Conservation (phyloP, 208 protist genomes). For the Trypanosoma melophagium region DNA sequence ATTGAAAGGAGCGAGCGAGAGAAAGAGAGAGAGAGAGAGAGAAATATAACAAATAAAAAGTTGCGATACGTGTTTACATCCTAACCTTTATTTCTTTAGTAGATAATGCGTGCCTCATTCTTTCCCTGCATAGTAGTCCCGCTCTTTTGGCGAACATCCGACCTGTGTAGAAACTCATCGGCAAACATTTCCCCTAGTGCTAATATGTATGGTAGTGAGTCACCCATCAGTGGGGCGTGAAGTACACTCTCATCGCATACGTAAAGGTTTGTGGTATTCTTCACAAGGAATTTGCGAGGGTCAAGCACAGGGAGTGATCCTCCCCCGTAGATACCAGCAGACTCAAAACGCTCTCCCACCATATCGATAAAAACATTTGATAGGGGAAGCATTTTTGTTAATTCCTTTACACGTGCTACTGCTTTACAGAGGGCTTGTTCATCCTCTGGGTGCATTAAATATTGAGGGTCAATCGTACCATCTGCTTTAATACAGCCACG, state of each 20-base stretch:
- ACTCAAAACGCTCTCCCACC: conserved; percentile 57
- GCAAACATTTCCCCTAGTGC: conserved; percentile 63
- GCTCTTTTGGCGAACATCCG: conserved; percentile 40
- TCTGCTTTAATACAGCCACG: conserved; percentile 52
- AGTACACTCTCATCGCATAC: conserved; percentile 77
- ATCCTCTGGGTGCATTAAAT: conserved; percentile 56
- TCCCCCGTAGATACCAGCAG: conserved; percentile 69
- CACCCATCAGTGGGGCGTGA: conserved; percentile 45
- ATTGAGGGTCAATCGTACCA: conserved; percentile 66
- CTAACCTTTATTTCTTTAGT: conserved; percentile 29
- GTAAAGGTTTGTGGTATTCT: conserved; percentile 64
- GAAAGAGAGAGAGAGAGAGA: not conserved
- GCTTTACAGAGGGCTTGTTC: conserved; percentile 43
- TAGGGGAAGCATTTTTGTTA: conserved; percentile 47
- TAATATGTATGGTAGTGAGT: conserved; percentile 66
- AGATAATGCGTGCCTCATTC: conserved; percentile 57
- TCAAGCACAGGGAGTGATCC: conserved; percentile 52
- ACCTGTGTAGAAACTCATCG: conserved; percentile 57
- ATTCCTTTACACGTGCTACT: conserved; percentile 59
- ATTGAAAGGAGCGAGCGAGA: too few species aligned
- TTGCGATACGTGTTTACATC: not conserved
- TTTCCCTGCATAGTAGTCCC: conserved; percentile 25
- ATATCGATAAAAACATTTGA: conserved; percentile 46
- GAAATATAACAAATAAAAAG: conserved; percentile 2
- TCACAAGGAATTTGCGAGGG: conserved; percentile 49